phyloP scores from a whole-genome alignment of 1,139 yeast species.

The Debaryomycetaceae sp. region DNA sequence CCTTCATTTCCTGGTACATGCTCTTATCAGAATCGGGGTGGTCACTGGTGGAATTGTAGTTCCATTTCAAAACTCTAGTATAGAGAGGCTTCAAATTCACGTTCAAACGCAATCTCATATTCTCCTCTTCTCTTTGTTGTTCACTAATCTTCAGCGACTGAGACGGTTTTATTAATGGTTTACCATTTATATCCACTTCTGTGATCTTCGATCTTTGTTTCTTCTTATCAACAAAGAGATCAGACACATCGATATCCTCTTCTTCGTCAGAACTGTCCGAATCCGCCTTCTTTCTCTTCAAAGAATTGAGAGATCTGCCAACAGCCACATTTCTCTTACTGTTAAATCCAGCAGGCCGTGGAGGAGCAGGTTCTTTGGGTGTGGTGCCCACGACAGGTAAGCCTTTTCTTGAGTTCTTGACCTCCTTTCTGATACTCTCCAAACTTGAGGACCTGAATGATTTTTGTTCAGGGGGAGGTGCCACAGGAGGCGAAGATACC shows the following conservation, averaged over 20 bases:
- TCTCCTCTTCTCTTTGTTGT: slow-evolving; percentile 65
- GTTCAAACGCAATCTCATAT: slow-evolving; percentile 75
- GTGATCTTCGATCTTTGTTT: slow-evolving; percentile 32
- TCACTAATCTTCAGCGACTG: slow-evolving; percentile 19
- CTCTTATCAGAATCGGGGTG: slow-evolving; percentile 52
- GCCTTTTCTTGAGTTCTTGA: slow-evolving; percentile 23
- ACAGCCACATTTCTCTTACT: slow-evolving; percentile 25
- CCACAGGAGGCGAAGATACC: slow-evolving; percentile 35
- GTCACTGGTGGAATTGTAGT: slow-evolving; percentile 54
- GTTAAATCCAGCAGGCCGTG: slow-evolving; percentile 85
- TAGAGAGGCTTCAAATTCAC: slow-evolving; percentile 79
- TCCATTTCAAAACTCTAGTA: slow-evolving; percentile 70
- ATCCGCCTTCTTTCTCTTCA: slow-evolving; percentile 27
- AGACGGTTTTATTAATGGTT: slow-evolving; percentile 21
- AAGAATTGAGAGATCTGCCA: slow-evolving; percentile 36
- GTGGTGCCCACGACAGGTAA: slow-evolving; percentile 17
- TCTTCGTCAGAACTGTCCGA: slow-evolving; percentile 35
- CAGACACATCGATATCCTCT: slow-evolving; percentile 39
- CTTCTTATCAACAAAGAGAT: slow-evolving; percentile 37
- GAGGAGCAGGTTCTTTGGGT: slow-evolving; percentile 57
- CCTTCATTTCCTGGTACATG: slow-evolving; percentile 36
- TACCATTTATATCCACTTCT: slow-evolving; percentile 39
- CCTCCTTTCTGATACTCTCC: slow-evolving; percentile 39
- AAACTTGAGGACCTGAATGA: slow-evolving; percentile 32
- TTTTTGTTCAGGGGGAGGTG: slow-evolving; percentile 35